Base-by-base conservation (phyloP, 2,329 filamentous ascomycete species). In the Verticillium longisporum region DNA sequence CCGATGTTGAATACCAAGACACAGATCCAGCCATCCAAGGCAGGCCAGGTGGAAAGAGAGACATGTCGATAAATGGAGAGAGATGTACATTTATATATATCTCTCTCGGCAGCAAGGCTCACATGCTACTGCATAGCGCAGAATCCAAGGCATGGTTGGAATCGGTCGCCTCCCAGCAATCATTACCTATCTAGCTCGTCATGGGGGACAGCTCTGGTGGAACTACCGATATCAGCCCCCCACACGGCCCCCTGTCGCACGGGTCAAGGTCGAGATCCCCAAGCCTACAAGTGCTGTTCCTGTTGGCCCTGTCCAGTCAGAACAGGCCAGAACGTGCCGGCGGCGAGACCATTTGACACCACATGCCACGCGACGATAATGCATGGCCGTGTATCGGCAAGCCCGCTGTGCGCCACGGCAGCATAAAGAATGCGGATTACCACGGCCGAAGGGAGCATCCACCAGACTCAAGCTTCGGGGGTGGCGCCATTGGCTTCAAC, bases 361-460 rank as follows among this genome's bases (percentile, higher is more conserved):
- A 50, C 41, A 26, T 26, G 26, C 41, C 34, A 50, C 41, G 18
- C 41, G n/a, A 21, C 41, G 21, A 9, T 13, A 9, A 21, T 21
- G 11, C n/a, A n/a, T 9, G 41, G 7, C 41, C 10, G n/a, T 6
- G 21, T 26, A 18, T 26, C 41, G 41, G 41, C n/a, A n/a, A 50
- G 41, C 9, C 38, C 38, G 38, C 10, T n/a, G 41, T 50, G 41
- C 18, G 41, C 41, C n/a, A 82, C 18, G 69, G 83, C 34, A 78
- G 69, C 54, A 68, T 78, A 32, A 71, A 74, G 14, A 85, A 84
- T 63, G 80, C 82, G 13, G 56, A 2, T 10, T 26, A 31, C 21
- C 41, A 21, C 15, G n/a, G n/a, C 41, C 41, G n/a, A n/a, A 18
- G 21, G 41, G 38, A n/a, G 14, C 6, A 6, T 13, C 41, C 15